Percentiles rank a stretch among this genome's conserved stretches.
Evolutionary conservation across 176 grass and related monocot genomes (phyloP).

Genomic region (Ensete ventricosum): DNA sequence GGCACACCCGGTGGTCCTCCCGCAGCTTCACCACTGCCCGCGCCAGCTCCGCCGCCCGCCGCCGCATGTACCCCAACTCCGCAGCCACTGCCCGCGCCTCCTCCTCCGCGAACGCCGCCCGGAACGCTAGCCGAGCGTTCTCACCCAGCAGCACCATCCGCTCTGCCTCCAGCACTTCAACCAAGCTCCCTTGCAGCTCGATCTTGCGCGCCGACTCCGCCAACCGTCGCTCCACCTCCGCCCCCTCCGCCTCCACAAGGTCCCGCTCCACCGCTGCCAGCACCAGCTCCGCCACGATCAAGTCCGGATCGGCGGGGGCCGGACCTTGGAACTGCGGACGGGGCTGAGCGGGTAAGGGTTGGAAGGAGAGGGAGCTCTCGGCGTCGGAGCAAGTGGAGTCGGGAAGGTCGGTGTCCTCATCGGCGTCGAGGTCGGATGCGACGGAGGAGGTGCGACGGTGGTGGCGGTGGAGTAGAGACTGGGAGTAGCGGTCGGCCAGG

Average conservation of each 20-base stretch:
- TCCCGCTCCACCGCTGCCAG: slow-evolving; percentile 42
- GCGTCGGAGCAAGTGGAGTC: slow-evolving; percentile 54
- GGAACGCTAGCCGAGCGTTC: slow-evolving; percentile 74
- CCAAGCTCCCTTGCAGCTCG: slow-evolving; percentile 76
- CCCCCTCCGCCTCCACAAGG: slow-evolving; percentile 43
- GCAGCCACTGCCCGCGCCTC: slow-evolving; percentile 35
- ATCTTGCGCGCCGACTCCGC: slow-evolving; percentile 57
- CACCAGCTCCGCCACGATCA: slow-evolving; percentile 61
- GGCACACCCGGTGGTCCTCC: slow-evolving; percentile 79
- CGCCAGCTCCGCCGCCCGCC: slow-evolving; percentile 68
- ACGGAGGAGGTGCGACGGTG: slow-evolving; percentile 11
- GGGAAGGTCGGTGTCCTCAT: slow-evolving; percentile 27
- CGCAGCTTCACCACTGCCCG: slow-evolving; percentile 69
- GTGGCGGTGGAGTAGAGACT: slow-evolving; percentile 25
- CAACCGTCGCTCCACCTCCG: slow-evolving; percentile 17
- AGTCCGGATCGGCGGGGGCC: slow-evolving; percentile 3
- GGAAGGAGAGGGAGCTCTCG: slow-evolving; percentile 83
- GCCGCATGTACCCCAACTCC: slow-evolving; percentile 78
- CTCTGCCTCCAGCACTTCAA: slow-evolving; percentile 94
- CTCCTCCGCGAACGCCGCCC: slow-evolving; percentile 43
- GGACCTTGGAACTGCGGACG: not conserved
- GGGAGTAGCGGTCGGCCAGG: slow-evolving; percentile 90
- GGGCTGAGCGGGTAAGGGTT: slow-evolving; percentile 5
- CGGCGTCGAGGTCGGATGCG: slow-evolving; percentile 20
- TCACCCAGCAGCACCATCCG: slow-evolving; percentile 82